phyloP scores from a whole-genome alignment of 768 basidiomycete genomes.

The Tubosaeta brunneosetosa region DNA sequence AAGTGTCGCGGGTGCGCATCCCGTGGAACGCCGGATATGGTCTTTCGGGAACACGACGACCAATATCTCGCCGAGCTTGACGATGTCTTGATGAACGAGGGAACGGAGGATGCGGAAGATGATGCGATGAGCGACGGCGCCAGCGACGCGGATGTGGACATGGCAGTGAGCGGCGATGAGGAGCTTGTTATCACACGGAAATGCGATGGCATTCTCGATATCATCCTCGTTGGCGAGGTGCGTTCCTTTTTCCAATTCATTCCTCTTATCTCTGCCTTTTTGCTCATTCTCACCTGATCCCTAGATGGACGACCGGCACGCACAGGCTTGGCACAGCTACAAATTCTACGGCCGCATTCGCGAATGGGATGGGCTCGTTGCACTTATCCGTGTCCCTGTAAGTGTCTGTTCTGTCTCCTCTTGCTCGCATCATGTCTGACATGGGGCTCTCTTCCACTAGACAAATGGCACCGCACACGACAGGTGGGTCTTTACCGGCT shows the following conservation, averaged over 20 bases:
- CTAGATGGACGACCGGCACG: slow-evolving; percentile 48
- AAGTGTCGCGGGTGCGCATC: slow-evolving; percentile 32
- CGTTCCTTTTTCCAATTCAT: slow-evolving; percentile 8
- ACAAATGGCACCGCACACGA: slow-evolving; percentile 10
- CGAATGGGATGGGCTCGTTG: slow-evolving; percentile 56
- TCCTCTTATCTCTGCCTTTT: background rate
- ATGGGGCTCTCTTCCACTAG: slow-evolving; percentile 1
- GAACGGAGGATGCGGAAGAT: slow-evolving; percentile 22
- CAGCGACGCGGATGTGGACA: slow-evolving; percentile 23
- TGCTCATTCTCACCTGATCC: background rate
- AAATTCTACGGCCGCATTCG: slow-evolving; percentile 51
- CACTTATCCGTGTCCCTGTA: slow-evolving; percentile 42
- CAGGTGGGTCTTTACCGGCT: slow-evolving; percentile 59
- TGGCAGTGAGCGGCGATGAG: slow-evolving; percentile 17
- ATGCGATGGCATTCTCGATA: slow-evolving; percentile 57
- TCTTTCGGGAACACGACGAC: slow-evolving; percentile 25
- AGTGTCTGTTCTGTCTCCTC: slow-evolving; percentile 1
- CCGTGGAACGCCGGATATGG: slow-evolving; percentile 27
- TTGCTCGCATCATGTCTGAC: slow-evolving; percentile 6
- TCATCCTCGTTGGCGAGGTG: slow-evolving; percentile 59
- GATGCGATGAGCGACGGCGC: slow-evolving; percentile 26
- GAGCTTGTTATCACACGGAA: slow-evolving; percentile 24
- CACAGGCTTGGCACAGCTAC: slow-evolving; percentile 45
- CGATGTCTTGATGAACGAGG: slow-evolving; percentile 8
- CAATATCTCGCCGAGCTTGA: slow-evolving; percentile 17